phyloP scores from a whole-genome alignment of 306 rosid species.

The Crotalaria pallida region DNA sequence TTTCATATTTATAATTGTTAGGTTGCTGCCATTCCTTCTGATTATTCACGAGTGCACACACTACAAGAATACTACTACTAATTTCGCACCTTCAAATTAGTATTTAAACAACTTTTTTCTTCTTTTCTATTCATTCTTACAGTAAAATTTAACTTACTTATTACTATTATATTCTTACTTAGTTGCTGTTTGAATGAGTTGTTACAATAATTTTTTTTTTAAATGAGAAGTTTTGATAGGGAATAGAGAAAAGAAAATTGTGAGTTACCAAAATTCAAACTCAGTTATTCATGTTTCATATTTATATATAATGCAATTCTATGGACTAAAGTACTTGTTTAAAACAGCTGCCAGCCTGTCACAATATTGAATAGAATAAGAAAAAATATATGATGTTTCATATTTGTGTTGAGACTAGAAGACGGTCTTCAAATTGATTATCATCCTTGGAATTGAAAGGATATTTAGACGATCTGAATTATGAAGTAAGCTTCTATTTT shows the following conservation, averaged over 20 bases:
- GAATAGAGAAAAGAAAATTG: too few species aligned
- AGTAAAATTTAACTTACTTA: not conserved
- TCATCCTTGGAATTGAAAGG: not conserved
- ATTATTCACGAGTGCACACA: slow-evolving; percentile 16
- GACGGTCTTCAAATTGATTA: not conserved
- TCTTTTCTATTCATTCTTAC: not conserved
- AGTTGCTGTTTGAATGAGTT: not conserved
- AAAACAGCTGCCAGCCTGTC: too few species aligned
- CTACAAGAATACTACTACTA: not conserved
- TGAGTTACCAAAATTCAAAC: too few species aligned
- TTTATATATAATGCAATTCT: too few species aligned
- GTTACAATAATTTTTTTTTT: not conserved
- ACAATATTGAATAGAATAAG: not conserved
- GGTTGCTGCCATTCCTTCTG: not conserved
- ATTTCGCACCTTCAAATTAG: not conserved
- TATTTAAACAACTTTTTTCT: not conserved
- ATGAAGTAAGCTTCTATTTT: not conserved
- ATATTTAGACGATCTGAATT: not conserved
- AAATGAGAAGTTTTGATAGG: too few species aligned
- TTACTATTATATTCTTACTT: not conserved
- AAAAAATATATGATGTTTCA: not conserved
- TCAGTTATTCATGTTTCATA: too few species aligned
- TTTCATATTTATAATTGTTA: not conserved
- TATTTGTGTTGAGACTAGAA: not conserved
- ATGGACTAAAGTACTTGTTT: too few species aligned